Evolutionary conservation across 768 basidiomycete species (phyloP).

Genomic region (Pulveroboletus ravenelii): DNA sequence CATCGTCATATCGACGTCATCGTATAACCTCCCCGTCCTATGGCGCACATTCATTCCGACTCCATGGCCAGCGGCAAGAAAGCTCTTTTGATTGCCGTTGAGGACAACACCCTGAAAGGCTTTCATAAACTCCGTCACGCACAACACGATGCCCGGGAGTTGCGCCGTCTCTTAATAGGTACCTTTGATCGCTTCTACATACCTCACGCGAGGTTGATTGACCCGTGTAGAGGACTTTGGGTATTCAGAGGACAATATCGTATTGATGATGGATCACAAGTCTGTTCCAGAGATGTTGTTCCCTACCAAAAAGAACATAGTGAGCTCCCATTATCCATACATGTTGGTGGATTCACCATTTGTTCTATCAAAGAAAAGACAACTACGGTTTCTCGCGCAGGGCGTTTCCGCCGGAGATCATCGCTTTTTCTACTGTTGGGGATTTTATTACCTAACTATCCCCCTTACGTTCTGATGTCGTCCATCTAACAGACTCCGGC

Average conservation of each 20-base stretch:
- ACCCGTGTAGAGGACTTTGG: constrained; percentile 31
- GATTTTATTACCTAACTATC: not conserved
- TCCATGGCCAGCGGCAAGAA: not conserved
- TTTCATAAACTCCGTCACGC: constrained; percentile 4
- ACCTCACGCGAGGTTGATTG: not conserved
- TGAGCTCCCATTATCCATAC: constrained; percentile 20
- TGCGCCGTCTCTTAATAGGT: constrained; percentile 24
- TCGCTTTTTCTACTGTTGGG: constrained; percentile 56
- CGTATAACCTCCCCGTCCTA: not conserved
- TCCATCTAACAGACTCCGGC: constrained; percentile 40
- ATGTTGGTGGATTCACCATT: not conserved
- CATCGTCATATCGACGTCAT: not conserved
- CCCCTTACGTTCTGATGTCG: not conserved
- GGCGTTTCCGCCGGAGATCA: constrained; percentile 44
- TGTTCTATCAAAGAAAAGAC: constrained; percentile 31
- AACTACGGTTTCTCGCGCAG: constrained; percentile 41
- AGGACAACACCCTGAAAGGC: not conserved
- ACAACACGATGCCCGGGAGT: constrained; percentile 13
- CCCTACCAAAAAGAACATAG: constrained; percentile 45
- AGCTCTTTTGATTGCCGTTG: constrained; percentile 25
- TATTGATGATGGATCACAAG: constrained; percentile 38
- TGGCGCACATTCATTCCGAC: constrained; percentile 2
- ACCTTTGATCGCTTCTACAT: not conserved
- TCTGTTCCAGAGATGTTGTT: constrained; percentile 23
- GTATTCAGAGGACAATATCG: constrained; percentile 38